Percentiles rank a stretch among this genome's conserved stretches.
phyloP scores from a whole-genome alignment of 345 rosid species.

The Theobroma cacao region DNA sequence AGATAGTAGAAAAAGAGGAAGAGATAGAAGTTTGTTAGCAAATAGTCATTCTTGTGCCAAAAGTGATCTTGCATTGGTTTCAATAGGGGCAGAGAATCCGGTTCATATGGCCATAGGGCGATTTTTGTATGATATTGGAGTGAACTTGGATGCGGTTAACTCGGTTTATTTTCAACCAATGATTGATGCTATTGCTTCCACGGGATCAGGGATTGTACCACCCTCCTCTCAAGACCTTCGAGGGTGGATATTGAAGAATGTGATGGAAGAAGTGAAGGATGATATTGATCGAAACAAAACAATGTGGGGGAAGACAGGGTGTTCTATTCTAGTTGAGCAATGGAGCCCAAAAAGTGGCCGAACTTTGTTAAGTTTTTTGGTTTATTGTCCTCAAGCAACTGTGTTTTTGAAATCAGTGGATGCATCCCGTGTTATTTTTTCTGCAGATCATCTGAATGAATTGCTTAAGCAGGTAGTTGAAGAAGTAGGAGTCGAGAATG shows the following conservation, averaged over 20 bases:
- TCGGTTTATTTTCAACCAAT: slow-evolving; percentile 65
- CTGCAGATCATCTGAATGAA: slow-evolving; percentile 52
- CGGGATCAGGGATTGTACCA: slow-evolving; percentile 39
- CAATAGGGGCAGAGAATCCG: slow-evolving; percentile 30
- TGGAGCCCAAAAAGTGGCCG: slow-evolving; percentile 40
- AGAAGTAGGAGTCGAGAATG: slow-evolving; percentile 66
- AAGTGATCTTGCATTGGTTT: slow-evolving; percentile 17
- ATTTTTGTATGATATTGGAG: slow-evolving; percentile 74
- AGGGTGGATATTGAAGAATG: slow-evolving; percentile 67
- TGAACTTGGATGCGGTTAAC: slow-evolving; percentile 52
- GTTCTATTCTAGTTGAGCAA: slow-evolving; percentile 76
- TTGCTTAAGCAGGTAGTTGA: slow-evolving; percentile 70
- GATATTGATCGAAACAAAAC: slow-evolving; percentile 34
- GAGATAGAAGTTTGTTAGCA: slow-evolving; percentile 20
- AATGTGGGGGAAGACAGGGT: slow-evolving; percentile 70
- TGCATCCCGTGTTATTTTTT: slow-evolving; percentile 44
- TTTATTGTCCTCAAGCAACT: slow-evolving; percentile 58
- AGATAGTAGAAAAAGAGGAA: slow-evolving; percentile 46
- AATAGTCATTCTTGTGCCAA: not conserved
- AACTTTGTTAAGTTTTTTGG: slow-evolving; percentile 50
- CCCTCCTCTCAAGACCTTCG: slow-evolving; percentile 65
- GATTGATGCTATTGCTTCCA: slow-evolving; percentile 63
- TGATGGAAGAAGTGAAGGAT: slow-evolving; percentile 65
- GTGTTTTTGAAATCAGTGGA: slow-evolving; percentile 69
- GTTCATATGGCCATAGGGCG: slow-evolving; percentile 54